These are phyloP conservation scores for Irpex sp. DNA, from an alignment of 1,284 basidiomycete genomes.

Conservation along the genomic window DNA sequence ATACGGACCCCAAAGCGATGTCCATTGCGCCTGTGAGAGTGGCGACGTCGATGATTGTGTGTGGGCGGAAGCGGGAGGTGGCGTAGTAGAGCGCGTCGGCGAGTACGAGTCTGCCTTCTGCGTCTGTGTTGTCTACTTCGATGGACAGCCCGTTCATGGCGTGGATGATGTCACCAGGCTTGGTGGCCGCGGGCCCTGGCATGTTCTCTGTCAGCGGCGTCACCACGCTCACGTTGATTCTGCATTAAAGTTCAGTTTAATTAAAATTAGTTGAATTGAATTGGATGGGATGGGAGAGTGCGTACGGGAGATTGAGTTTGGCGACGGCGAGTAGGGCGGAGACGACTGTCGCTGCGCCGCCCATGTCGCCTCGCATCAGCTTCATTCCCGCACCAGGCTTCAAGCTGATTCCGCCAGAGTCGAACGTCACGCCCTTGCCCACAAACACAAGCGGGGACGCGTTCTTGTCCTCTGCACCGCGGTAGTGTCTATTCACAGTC, in stretches of 20 bases:
- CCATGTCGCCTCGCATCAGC: constrained; percentile 83
- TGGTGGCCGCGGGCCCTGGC: constrained; percentile 82
- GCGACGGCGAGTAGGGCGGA: constrained; percentile 77
- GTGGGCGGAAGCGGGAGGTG: constrained; percentile 75
- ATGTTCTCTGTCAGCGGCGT: constrained; percentile 87
- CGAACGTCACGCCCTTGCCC: constrained; percentile 89
- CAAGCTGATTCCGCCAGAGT: constrained; percentile 87
- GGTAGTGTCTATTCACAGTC: constrained; percentile 62
- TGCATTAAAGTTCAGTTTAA: constrained; percentile 22
- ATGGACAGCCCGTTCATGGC: constrained; percentile 89
- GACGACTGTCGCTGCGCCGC: constrained; percentile 80
- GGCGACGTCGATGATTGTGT: constrained; percentile 83
- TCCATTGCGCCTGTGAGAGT: constrained; percentile 74
- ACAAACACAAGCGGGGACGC: constrained; percentile 74
- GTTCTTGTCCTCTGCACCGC: constrained; percentile 56
- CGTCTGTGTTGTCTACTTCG: constrained; percentile 89
- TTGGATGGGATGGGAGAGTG: constrained; percentile 10
- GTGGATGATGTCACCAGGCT: constrained; percentile 83
- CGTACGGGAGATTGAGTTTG: constrained; percentile 73
- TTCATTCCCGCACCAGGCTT: constrained; percentile 80
- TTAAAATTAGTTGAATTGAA: neutral
- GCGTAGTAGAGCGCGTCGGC: constrained; percentile 87
- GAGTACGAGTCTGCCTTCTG: constrained; percentile 80
- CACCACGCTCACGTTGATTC: constrained; percentile 72
- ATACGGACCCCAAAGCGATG: constrained; percentile 71